phyloP scores from a whole-genome alignment of 441 rosid species.

The Brassica balearica region DNA sequence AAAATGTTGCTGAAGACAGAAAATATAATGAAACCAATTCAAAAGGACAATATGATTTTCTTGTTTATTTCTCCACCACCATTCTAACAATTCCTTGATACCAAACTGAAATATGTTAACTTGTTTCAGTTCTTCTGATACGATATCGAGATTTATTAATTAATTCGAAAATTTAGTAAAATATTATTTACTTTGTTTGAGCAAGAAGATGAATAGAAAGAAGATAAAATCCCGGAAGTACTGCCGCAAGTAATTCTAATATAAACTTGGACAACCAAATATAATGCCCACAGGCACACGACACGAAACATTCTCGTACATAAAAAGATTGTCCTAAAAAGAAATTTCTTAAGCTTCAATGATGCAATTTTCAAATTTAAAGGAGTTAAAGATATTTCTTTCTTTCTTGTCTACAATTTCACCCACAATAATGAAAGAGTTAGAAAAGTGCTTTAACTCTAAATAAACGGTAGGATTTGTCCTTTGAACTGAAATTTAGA shows the following conservation, averaged over 20 bases:
- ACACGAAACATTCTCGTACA: background rate
- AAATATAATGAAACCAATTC: background rate
- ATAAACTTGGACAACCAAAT: constrained; percentile 12
- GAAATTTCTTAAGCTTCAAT: background rate
- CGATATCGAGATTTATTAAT: background rate
- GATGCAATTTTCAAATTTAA: background rate
- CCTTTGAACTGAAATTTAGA: background rate
- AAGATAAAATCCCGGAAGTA: constrained; percentile 20
- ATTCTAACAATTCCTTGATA: background rate
- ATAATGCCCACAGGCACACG: constrained; percentile 26
- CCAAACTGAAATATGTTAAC: background rate
- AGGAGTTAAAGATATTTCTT: background rate
- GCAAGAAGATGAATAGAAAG: background rate
- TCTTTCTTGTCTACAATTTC: background rate
- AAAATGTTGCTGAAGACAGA: background rate
- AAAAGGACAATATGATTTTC: background rate
- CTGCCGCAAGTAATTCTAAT: constrained; percentile 29
- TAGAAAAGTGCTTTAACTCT: background rate
- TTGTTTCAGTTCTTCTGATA: background rate
- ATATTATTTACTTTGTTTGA: constrained; percentile 2
- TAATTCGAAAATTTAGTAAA: background rate
- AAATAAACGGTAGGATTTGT: constrained; percentile 2
- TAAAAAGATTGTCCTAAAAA: background rate
- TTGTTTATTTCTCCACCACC: background rate
- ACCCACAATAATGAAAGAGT: background rate